Conservation (phyloP, 768 basidiomycete species). For the Tulasnella sp. region DNA sequence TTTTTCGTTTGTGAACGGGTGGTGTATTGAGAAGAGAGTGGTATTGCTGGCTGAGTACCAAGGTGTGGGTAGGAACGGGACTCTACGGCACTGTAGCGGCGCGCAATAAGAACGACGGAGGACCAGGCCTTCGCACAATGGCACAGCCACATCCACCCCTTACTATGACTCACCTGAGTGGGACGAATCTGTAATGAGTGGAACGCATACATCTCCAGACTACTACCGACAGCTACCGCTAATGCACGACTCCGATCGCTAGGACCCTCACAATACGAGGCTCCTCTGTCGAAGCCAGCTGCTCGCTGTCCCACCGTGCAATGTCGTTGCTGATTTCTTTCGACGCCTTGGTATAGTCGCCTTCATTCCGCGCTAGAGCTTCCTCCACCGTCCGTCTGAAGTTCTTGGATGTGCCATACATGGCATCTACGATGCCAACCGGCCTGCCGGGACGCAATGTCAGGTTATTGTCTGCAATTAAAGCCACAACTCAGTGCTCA, state of each 20-base stretch:
- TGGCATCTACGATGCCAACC: slow-evolving; percentile 4
- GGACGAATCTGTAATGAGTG: too few species aligned
- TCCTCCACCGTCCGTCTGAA: slow-evolving; percentile 7
- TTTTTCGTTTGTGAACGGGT: background rate
- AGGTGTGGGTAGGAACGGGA: background rate
- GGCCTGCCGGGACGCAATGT: background rate
- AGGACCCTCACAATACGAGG: too few species aligned
- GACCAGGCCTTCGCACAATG: too few species aligned
- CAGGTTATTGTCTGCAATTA: background rate
- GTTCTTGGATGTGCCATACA: slow-evolving; percentile 11
- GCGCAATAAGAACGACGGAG: too few species aligned
- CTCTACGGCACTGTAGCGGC: background rate
- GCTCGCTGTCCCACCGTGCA: slow-evolving; percentile 15
- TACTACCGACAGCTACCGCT: too few species aligned
- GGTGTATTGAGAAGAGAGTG: background rate
- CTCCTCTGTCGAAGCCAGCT: too few species aligned
- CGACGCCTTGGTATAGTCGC: slow-evolving; percentile 5
- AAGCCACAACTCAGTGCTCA: background rate
- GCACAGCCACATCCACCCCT: too few species aligned
- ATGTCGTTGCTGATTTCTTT: background rate
- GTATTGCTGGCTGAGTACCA: background rate
- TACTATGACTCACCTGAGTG: too few species aligned
- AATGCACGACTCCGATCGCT: too few species aligned
- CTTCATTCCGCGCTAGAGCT: slow-evolving; percentile 3
- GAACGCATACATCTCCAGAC: too few species aligned